A percentile compares a stretch with the other conserved stretches of the same genome.
Conservation (phyloP, 768 basidiomycete genomes). For the Boletus sensibilis region DNA sequence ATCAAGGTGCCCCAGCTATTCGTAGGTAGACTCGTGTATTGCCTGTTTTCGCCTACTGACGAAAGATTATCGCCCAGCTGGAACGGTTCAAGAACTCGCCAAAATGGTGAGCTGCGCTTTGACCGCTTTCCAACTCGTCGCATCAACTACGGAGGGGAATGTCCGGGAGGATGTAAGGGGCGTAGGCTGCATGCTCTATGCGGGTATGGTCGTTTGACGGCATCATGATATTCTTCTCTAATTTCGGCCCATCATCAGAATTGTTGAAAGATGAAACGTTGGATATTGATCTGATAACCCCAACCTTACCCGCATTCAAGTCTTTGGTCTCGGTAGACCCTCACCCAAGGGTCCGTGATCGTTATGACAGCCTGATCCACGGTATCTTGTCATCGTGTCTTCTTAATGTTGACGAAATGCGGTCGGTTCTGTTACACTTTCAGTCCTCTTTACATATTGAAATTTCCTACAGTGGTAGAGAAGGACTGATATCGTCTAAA, state of each 20-base stretch:
- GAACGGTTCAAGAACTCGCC: constrained; percentile 52
- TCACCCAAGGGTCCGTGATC: constrained; percentile 43
- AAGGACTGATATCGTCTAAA: constrained; percentile 69
- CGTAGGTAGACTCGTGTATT: constrained; percentile 37
- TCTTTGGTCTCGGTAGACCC: constrained; percentile 55
- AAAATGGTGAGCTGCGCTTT: constrained; percentile 65
- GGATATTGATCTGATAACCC: constrained; percentile 75
- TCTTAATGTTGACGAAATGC: constrained; percentile 87
- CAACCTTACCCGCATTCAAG: constrained; percentile 80
- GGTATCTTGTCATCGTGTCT: constrained; percentile 85
- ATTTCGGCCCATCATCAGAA: constrained; percentile 41
- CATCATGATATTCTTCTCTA: neutral
- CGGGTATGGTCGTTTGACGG: constrained; percentile 43
- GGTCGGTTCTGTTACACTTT: constrained; percentile 48
- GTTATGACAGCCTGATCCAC: constrained; percentile 64
- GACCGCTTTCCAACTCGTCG: constrained; percentile 57
- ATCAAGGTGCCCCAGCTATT: constrained; percentile 48
- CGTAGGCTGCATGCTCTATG: constrained; percentile 76
- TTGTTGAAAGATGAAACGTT: constrained; percentile 84
- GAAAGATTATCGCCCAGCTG: constrained; percentile 40
- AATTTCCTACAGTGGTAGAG: constrained; percentile 59
- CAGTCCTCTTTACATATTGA: constrained; percentile 1
- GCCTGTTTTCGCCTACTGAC: constrained; percentile 8
- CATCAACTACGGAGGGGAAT: constrained; percentile 50
- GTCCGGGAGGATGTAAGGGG: constrained; percentile 76